Evolutionary conservation across 2,329 filamentous ascomycete species (phyloP).

Genomic region (Aspergillus phoenicis): DNA sequence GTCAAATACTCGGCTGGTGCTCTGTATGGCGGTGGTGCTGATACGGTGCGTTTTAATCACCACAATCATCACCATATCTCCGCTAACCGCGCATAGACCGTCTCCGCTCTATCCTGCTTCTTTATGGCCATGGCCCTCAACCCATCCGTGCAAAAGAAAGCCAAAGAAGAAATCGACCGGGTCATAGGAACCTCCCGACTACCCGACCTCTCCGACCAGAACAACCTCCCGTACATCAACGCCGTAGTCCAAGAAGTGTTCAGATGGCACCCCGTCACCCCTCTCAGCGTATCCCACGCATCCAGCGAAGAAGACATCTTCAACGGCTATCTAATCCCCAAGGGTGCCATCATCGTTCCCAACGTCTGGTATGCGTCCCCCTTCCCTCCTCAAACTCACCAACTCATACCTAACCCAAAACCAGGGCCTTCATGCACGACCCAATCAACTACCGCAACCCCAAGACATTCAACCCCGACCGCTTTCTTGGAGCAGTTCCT

Average conservation of each 20-base stretch:
- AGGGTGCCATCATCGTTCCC: slow-evolving; percentile 8
- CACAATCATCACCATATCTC: background rate
- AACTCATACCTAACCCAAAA: background rate
- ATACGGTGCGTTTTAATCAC: slow-evolving; percentile 9
- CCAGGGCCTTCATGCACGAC: slow-evolving; percentile 14
- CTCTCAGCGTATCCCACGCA: slow-evolving; percentile 7
- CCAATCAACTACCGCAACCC: slow-evolving; percentile 7
- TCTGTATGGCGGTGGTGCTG: slow-evolving; percentile 12
- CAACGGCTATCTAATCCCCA: slow-evolving; percentile 12
- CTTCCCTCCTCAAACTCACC: no score
- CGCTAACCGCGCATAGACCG: slow-evolving; percentile 8
- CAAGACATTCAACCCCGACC: slow-evolving; percentile 8
- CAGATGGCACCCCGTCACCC: slow-evolving; percentile 16
- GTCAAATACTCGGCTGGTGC: slow-evolving; percentile 10
- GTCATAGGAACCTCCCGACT: slow-evolving; percentile 1
- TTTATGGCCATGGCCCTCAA: slow-evolving; percentile 16
- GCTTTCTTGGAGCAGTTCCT: background rate
- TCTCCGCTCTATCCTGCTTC: slow-evolving; percentile 14
- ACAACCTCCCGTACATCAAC: slow-evolving; percentile 14
- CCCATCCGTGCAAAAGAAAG: slow-evolving; percentile 11
- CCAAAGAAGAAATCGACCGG: slow-evolving; percentile 15
- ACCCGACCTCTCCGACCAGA: background rate
- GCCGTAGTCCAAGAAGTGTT: slow-evolving; percentile 14
- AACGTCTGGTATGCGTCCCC: slow-evolving; percentile 13
- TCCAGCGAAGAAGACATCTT: slow-evolving; percentile 11